Percentiles rank a stretch among this genome's conserved stretches.
Evolutionary conservation across 2,329 filamentous ascomycete species (phyloP).

Genomic region (Nigrospora oryzae): DNA sequence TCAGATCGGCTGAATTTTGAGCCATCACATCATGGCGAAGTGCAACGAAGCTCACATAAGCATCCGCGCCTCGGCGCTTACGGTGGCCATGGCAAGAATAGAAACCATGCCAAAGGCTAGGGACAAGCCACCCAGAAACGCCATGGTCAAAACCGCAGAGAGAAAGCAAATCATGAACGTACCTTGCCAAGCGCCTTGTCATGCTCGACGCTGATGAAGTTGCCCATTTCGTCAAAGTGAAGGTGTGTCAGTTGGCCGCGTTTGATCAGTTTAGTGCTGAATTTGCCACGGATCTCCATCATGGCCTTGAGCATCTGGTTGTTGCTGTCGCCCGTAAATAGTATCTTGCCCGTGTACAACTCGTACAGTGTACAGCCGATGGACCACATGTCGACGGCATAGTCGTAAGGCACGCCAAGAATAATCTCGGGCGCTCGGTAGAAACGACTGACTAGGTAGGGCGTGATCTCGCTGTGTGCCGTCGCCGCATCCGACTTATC

Average conservation of each 20-base stretch:
- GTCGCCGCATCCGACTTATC: slow-evolving; percentile 70
- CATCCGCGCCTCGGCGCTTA: background rate
- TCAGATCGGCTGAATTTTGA: too few relatives aligned
- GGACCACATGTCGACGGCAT: slow-evolving; percentile 94
- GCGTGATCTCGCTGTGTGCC: slow-evolving; percentile 76
- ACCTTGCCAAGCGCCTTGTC: slow-evolving; percentile 84
- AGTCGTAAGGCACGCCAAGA: slow-evolving; percentile 91
- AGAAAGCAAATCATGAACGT: slow-evolving; percentile 21
- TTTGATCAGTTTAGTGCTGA: slow-evolving; percentile 81
- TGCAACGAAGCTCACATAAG: too few relatives aligned
- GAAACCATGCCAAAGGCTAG: background rate
- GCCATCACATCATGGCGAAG: too few relatives aligned
- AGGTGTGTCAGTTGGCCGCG: slow-evolving; percentile 66
- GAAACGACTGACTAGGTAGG: slow-evolving; percentile 93
- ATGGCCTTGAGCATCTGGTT: slow-evolving; percentile 97
- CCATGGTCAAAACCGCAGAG: slow-evolving; percentile 5
- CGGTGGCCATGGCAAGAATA: background rate
- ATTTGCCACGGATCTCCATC: slow-evolving; percentile 90
- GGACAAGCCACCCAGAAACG: slow-evolving; percentile 1
- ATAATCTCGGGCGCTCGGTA: slow-evolving; percentile 97
- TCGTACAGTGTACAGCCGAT: slow-evolving; percentile 96
- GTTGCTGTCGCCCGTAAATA: slow-evolving; percentile 92
- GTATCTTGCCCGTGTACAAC: slow-evolving; percentile 92
- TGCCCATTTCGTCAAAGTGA: slow-evolving; percentile 79
- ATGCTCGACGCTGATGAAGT: slow-evolving; percentile 76